phyloP scores from a whole-genome alignment of 1,284 basidiomycete species.

The Apiotrichum gracile region DNA sequence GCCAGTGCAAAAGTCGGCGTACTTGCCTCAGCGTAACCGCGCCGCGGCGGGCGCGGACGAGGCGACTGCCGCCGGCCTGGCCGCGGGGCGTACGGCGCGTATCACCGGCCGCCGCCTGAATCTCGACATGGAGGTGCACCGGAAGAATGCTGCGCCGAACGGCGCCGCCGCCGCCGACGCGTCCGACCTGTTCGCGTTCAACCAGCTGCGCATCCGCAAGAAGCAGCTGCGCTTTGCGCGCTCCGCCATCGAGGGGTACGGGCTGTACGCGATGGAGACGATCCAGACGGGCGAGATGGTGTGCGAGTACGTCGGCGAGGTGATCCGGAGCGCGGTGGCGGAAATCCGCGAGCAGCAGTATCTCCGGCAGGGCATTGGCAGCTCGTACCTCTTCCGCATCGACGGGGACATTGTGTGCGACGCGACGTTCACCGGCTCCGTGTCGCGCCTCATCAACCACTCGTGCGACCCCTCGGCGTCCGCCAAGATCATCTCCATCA shows the following conservation, averaged over 20 bases:
- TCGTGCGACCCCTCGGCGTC: slow-evolving; percentile 95
- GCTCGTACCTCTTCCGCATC: slow-evolving; percentile 87
- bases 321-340: slow-evolving; percentile 90
- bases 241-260: slow-evolving; percentile 97
- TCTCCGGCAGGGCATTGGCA: slow-evolving; percentile 86
- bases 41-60: slow-evolving; percentile 49
- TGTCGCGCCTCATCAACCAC: slow-evolving; percentile 95
- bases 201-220: slow-evolving; percentile 95
- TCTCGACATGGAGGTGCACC: slow-evolving; percentile 92
- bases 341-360: slow-evolving; percentile 96
- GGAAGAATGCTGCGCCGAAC: slow-evolving; percentile 46
- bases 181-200: slow-evolving; percentile 77
- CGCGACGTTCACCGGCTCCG: slow-evolving; percentile 96
- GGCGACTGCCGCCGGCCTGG: slow-evolving; percentile 36
- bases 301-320: slow-evolving; percentile 98
- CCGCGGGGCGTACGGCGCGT: slow-evolving; percentile 82
- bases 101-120: slow-evolving; percentile 89
- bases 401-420: slow-evolving; percentile 92
- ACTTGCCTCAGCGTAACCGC: slow-evolving; percentile 58
- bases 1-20: slow-evolving; percentile 83
- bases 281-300: slow-evolving; percentile 97
- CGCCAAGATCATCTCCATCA: slow-evolving; percentile 97
- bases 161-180: slow-evolving; percentile 35
- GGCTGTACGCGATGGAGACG: slow-evolving; percentile 89
- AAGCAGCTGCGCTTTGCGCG: slow-evolving; percentile 95